Percentiles rank a stretch among this genome's conserved stretches.
These are phyloP conservation scores for Salvia sclarea DNA, from an alignment of 305 asterid genomes.

Conservation along the genomic window DNA sequence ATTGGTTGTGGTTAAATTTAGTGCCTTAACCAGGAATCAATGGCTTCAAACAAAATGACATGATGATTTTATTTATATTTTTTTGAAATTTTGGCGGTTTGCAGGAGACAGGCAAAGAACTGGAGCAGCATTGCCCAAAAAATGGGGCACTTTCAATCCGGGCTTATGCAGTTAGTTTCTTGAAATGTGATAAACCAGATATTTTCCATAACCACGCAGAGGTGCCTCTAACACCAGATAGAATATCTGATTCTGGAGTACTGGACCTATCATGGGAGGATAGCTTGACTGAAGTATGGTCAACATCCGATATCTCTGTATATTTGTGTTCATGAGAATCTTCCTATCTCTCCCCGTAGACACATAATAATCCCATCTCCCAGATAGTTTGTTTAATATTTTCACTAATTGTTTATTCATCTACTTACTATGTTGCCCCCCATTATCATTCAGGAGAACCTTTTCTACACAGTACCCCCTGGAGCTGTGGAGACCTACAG, in stretches of 20 bases:
- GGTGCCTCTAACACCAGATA: conserved; percentile 68
- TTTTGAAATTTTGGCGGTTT: conserved; percentile 25
- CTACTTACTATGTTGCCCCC: conserved; percentile 20
- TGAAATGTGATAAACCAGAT: conserved; percentile 50
- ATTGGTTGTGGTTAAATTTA: neutral
- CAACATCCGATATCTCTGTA: conserved; percentile 23
- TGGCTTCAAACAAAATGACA: neutral
- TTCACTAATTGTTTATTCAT: conserved; percentile 21
- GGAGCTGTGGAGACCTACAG: conserved; percentile 76
- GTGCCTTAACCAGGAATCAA: neutral
- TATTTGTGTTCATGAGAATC: conserved; percentile 18
- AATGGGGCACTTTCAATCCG: conserved; percentile 52
- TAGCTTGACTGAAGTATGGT: conserved; percentile 67
- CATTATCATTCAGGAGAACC: conserved; percentile 62
- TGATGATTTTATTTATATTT: neutral
- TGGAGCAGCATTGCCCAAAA: conserved; percentile 49
- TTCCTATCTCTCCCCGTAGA: conserved; percentile 1
- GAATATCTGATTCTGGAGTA: conserved; percentile 57
- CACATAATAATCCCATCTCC: neutral
- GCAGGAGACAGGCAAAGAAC: conserved; percentile 62
- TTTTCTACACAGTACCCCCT: conserved; percentile 65
- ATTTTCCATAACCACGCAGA: conserved; percentile 46
- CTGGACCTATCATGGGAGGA: conserved; percentile 61
- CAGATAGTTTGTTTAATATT: conserved; percentile 13
- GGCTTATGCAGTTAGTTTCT: conserved; percentile 73